Evolutionary conservation across 2,329 filamentous ascomycete genomes (phyloP), one percentile per base, ranked within the genome.

Genomic region (Phyllosticta paracitricarpa): DNA sequence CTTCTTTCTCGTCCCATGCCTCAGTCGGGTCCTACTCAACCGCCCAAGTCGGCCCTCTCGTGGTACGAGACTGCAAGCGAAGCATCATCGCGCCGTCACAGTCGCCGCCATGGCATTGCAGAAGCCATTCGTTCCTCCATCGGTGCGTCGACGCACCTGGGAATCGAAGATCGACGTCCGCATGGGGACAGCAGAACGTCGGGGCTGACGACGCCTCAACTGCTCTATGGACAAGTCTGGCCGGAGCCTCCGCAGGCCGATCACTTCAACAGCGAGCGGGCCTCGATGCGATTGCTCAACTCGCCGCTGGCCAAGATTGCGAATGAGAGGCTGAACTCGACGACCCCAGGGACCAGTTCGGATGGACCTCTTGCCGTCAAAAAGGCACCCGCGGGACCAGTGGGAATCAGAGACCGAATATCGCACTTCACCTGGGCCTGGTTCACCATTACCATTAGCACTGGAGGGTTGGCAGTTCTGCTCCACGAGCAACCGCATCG

Each of bases 361-460:
- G 40, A 48, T n/a, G 40, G 14, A 2, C 40, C 40, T 48, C 6
- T n/a, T n/a, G 40, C 17, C 5, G 17, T n/a, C 1, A 19, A 48
- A 53, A 52, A 8, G n/a, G 48, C 3, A 33, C 26, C 12, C 6
- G 17, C 6, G 3, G 30, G 25, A 52, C 40, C 9, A 19, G 33
- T 62, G 12, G 40, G 51, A 2, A 30, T 70, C 53, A 65, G 68
- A 9, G 62, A 64, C 12, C 66, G 72, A 3, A 63, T 74, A 28
- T 66, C 65, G 22, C 71, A 78, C 65, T 79, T 78, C 65, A 79
- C 78, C 7, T 79, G 77, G 76, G 77, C 77, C 8, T 77, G 76
- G 68, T 79, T 77, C 65, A 78, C 76, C 0, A 67, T 76, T 58
- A 77, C 78, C 12, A 80, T 81, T 77, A 71, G 73, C 19, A 80